Conservation (phyloP, 2,329 filamentous ascomycete species). For the Epicoccum nigrum region DNA sequence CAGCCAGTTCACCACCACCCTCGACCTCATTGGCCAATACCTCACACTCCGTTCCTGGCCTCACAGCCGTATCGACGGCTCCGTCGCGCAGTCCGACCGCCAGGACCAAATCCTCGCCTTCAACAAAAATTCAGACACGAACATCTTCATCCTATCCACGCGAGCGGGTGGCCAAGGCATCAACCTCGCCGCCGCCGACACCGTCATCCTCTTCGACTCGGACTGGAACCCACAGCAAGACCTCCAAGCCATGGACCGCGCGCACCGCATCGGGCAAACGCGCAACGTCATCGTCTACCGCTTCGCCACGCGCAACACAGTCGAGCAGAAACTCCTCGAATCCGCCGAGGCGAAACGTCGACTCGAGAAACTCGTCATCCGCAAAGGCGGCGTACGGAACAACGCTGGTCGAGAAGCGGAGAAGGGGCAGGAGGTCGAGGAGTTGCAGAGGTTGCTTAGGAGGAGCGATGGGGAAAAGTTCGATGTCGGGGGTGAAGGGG, state of each 20-base stretch:
- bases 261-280: conserved; percentile 92
- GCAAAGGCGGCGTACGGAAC: conserved; percentile 74
- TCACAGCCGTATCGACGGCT: conserved; percentile 88
- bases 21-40: conserved; percentile 90
- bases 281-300: conserved; percentile 91
- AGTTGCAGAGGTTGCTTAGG: conserved; percentile 54
- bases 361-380: conserved; percentile 92
- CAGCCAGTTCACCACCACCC: conserved; percentile 92
- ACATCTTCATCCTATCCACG: conserved; percentile 86
- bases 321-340: conserved; percentile 85
- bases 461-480: conserved; percentile 73
- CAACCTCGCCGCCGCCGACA: conserved; percentile 89
- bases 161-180: conserved; percentile 94
- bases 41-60: conserved; percentile 79
- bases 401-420: conserved; percentile 57
- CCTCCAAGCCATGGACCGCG: conserved; percentile 92
- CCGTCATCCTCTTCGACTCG: conserved; percentile 87
- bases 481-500: conserved; percentile 61
- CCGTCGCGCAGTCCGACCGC: conserved; percentile 70
- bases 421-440: conserved; percentile 54
- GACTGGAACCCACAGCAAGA: conserved; percentile 98
- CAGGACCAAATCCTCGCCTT: conserved; percentile 58
- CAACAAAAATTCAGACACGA: conserved; percentile 52
- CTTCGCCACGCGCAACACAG: conserved; percentile 88
- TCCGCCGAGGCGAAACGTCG: conserved; percentile 90